phyloP scores from a whole-genome alignment of 306 rosid genomes.

The Pachyrhizus erosus region DNA sequence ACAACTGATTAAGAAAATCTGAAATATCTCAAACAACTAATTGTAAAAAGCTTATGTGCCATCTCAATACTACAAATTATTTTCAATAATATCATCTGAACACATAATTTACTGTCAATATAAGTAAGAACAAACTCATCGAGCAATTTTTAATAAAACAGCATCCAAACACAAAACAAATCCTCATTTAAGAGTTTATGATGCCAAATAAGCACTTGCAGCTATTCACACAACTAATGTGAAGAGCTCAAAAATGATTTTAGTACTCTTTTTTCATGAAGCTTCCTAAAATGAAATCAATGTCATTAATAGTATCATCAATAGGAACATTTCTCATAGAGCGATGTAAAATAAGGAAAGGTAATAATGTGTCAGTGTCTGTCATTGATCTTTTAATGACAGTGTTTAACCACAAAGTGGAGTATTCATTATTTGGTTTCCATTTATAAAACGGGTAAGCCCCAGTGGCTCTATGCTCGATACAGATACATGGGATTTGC shows the following conservation, averaged over 20 bases:
- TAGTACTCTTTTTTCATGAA: too few species aligned
- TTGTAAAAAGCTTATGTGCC: neutral
- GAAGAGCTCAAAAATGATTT: too few species aligned
- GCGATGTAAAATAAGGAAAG: neutral
- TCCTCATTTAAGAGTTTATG: neutral
- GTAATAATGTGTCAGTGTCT: neutral
- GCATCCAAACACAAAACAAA: conserved; percentile 23
- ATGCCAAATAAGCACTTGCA: too few species aligned
- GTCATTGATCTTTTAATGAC: neutral
- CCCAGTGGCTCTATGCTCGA: neutral
- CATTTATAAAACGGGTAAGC: neutral
- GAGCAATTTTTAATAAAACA: neutral
- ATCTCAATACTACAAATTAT: neutral
- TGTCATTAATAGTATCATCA: neutral
- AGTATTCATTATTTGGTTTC: neutral
- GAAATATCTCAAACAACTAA: neutral
- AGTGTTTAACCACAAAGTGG: neutral
- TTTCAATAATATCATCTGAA: neutral
- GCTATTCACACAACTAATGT: too few species aligned
- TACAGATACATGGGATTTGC: too few species aligned
- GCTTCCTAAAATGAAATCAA: conserved; percentile 8
- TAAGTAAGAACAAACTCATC: conserved; percentile 18
- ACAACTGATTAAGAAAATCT: neutral
- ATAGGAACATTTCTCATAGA: conserved; percentile 6
- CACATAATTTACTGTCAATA: neutral